phyloP scores from a whole-genome alignment of 2,329 filamentous ascomycete species.

The Juglanconis sp. region DNA sequence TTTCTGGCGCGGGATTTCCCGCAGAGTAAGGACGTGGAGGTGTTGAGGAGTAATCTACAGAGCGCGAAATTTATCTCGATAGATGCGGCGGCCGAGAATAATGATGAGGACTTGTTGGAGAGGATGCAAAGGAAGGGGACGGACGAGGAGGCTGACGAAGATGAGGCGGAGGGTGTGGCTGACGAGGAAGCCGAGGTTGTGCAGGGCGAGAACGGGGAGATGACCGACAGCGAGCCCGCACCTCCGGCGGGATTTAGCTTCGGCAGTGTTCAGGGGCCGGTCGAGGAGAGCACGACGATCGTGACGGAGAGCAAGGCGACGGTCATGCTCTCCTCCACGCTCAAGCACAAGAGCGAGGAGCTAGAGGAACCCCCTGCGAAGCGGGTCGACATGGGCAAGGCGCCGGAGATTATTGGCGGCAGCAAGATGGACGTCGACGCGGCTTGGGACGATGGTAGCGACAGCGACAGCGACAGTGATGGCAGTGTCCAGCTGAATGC shows the following conservation, averaged over 20 bases:
- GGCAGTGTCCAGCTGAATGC: conserved; percentile 58
- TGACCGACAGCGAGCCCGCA: conserved; percentile 18
- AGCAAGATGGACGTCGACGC: conserved; percentile 14
- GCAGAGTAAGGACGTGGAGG: conserved; percentile 64
- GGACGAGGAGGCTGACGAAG: conserved; percentile 34
- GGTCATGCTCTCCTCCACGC: conserved; percentile 21
- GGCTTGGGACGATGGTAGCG: conserved; percentile 36
- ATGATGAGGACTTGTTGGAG: conserved; percentile 30
- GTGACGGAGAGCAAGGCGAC: conserved; percentile 2
- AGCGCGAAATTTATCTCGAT: conserved; percentile 27
- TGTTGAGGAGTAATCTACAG: conserved; percentile 60
- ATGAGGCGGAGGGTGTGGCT: conserved; percentile 35
- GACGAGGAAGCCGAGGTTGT: conserved; percentile 20
- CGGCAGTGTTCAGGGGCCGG: not conserved
- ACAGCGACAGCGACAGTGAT: conserved; percentile 46
- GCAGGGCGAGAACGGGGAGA: conserved; percentile 20
- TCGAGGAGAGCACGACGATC: conserved; percentile 1
- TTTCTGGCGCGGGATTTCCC: conserved; percentile 69
- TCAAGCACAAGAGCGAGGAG: conserved; percentile 44
- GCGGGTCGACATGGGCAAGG: conserved; percentile 20
- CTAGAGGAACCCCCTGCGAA: conserved; percentile 30
- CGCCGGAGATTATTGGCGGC: conserved; percentile 10
- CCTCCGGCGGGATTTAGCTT: conserved; percentile 10
- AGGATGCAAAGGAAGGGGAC: conserved; percentile 27
- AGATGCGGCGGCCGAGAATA: conserved; percentile 42